These are phyloP conservation scores for Penicillium sp. DNA, from an alignment of 2,329 filamentous ascomycete species.

Conservation along the genomic window DNA sequence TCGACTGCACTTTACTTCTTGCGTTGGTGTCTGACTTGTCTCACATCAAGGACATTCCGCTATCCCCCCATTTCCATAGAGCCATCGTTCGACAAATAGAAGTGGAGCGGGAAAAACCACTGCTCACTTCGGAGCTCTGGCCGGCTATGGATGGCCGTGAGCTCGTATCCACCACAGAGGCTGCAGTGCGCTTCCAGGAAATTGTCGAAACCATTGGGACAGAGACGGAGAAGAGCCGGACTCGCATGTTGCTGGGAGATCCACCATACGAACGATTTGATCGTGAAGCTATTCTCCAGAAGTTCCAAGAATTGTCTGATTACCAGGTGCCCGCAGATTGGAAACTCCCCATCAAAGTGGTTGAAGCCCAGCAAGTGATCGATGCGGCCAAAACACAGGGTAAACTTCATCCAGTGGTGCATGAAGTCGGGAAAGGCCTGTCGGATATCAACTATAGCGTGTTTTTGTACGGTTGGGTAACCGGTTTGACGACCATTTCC, in stretches of 20 bases:
- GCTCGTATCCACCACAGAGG: conserved; percentile 59
- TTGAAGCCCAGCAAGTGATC: conserved; percentile 43
- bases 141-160: conserved; percentile 49
- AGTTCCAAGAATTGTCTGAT: conserved; percentile 43
- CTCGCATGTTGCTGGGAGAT: conserved; percentile 50
- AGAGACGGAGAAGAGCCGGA: conserved; percentile 51
- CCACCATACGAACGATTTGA: conserved; percentile 28
- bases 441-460: conserved; percentile 59
- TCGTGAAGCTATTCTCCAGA: conserved; percentile 26
- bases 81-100: conserved; percentile 58
- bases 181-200: conserved; percentile 56
- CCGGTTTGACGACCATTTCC: conserved; percentile 57
- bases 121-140: conserved; percentile 55
- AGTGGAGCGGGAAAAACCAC: conserved; percentile 53
- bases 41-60: conserved; percentile 42
- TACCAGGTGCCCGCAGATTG: conserved; percentile 48
- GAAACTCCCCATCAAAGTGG: conserved; percentile 53
- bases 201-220: conserved; percentile 59
- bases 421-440: conserved; percentile 41
- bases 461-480: conserved; percentile 63
- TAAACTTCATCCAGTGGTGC: conserved; percentile 40
- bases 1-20: conserved; percentile 57
- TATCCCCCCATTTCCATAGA: conserved; percentile 48
- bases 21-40: conserved; percentile 66
- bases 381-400: conserved; percentile 24